Conservation (phyloP, 768 basidiomycete species). For the Podaxis sp. region DNA sequence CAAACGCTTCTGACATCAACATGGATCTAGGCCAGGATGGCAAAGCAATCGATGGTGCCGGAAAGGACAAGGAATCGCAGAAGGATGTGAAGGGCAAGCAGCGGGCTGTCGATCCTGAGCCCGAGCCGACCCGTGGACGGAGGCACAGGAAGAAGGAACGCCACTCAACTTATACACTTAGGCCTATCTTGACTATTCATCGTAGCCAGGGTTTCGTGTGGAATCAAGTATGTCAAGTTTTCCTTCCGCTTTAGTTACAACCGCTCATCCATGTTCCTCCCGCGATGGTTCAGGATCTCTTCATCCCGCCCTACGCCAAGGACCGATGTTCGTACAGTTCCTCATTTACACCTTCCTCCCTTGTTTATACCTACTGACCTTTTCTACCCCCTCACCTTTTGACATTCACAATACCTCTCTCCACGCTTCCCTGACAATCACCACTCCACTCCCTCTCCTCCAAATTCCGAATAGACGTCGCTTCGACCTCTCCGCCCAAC, state of each 20-base stretch:
- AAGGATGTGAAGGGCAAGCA: conserved; percentile 81
- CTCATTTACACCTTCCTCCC: conserved; percentile 20
- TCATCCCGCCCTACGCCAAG: conserved; percentile 87
- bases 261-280: conserved; percentile 11
- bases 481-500: conserved; percentile 80
- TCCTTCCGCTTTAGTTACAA: background rate
- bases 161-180: conserved; percentile 58
- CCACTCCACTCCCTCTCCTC: conserved; percentile 6
- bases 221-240: conserved; percentile 67
- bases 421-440: conserved; percentile 17
- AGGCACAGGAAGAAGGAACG: conserved; percentile 54
- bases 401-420: conserved; percentile 5
- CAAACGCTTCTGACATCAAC: conserved; percentile 50
- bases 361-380: conserved; percentile 21
- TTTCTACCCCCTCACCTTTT: conserved; percentile 15
- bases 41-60: conserved; percentile 33
- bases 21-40: conserved; percentile 50
- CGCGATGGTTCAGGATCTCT: conserved; percentile 59
- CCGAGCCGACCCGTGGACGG: conserved; percentile 35
- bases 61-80: conserved; percentile 35
- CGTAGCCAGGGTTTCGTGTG: conserved; percentile 87
- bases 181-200: conserved; percentile 86
- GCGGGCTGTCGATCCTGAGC: conserved; percentile 69
- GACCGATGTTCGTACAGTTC: conserved; percentile 71
- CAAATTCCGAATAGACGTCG: conserved; percentile 53